Evolutionary conservation across 2,329 filamentous ascomycete species (phyloP).

Genomic region (Cladosporium sp.): DNA sequence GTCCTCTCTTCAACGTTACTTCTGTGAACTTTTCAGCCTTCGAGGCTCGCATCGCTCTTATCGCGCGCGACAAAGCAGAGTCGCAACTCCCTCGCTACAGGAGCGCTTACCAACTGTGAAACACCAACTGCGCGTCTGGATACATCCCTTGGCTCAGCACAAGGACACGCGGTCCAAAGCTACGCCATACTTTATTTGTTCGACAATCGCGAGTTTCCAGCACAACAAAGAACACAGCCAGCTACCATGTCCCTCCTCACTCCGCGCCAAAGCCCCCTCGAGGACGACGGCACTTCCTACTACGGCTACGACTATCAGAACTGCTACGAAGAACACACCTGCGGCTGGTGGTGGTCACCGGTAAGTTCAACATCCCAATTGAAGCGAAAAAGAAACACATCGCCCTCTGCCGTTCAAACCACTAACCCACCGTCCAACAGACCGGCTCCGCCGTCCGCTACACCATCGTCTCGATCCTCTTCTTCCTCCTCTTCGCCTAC

Average conservation of each 20-base stretch:
- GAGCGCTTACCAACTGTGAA: not conserved
- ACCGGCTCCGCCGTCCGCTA: conserved; percentile 66
- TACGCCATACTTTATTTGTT: not conserved
- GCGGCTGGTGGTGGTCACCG: conserved; percentile 24
- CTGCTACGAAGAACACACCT: conserved; percentile 9
- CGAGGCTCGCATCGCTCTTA: no score
- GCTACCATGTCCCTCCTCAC: not conserved
- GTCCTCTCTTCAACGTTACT: no score
- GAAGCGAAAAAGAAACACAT: not conserved
- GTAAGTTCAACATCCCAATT: conserved; percentile 15
- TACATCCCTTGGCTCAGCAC: not conserved
- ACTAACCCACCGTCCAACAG: conserved; percentile 37
- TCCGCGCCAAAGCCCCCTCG: not conserved
- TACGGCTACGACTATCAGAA: not conserved
- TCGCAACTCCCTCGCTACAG: no score
- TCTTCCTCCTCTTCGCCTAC: conserved; percentile 57
- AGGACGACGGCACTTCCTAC: not conserved
- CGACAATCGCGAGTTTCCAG: not conserved
- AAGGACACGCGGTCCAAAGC: not conserved
- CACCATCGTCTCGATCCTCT: conserved; percentile 61
- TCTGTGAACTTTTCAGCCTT: no score
- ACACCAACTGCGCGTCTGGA: not conserved
- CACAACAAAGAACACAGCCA: not conserved
- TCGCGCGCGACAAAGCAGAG: no score
- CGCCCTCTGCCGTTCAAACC: not conserved